phyloP scores from a whole-genome alignment of 352 stramenopile genomes.

The Phytophthora sansomeana region DNA sequence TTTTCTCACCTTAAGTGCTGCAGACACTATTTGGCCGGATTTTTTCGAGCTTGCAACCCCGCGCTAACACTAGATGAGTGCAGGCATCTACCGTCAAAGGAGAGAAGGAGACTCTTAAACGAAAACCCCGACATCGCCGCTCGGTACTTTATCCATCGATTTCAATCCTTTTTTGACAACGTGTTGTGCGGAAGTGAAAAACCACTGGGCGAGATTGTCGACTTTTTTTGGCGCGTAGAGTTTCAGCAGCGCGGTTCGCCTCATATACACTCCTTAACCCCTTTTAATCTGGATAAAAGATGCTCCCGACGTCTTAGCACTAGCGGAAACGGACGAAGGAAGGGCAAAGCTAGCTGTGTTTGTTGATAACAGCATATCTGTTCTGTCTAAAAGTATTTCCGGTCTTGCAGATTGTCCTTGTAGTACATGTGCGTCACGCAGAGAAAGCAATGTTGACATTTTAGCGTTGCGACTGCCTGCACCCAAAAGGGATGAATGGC shows the following conservation, averaged over 20 bases:
- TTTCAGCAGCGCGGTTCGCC: no score
- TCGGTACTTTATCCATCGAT: conserved; percentile 2
- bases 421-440: neutral
- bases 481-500: neutral
- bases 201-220: neutral
- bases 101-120: conserved; percentile 4
- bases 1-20: conserved; percentile 32
- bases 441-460: neutral
- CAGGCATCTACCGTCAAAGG: neutral
- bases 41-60: conserved; percentile 33
- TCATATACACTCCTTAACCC: no score
- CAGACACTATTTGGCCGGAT: conserved; percentile 28
- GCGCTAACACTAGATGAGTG: conserved; percentile 6
- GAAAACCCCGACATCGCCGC: conserved; percentile 7
- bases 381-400: conserved; percentile 12
- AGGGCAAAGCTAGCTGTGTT: neutral
- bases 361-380: conserved; percentile 8
- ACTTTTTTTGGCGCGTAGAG: no score
- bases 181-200: conserved; percentile 2
- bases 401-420: neutral
- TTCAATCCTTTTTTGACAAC: conserved; percentile 9
- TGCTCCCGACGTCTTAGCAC: conserved; percentile 5
- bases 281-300: conserved; percentile 7
- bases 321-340: neutral
- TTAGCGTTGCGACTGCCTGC: neutral